Percentiles rank a stretch among this genome's conserved stretches.
Conservation (phyloP, 106 monocot genomes). For the Cymbidium sinense region DNA sequence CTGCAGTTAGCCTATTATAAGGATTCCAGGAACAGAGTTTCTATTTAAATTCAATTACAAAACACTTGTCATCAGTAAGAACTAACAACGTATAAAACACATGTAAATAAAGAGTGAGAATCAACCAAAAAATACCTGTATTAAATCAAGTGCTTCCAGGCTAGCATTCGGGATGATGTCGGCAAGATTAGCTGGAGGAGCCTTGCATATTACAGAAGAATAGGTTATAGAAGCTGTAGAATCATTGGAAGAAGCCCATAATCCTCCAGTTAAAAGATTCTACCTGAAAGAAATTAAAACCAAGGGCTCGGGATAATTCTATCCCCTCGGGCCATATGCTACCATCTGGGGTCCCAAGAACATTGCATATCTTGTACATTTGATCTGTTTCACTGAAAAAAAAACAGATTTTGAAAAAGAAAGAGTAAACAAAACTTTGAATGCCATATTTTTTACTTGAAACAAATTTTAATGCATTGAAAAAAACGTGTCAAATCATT, state of each 20-base stretch:
- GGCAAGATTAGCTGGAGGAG: slow-evolving; percentile 44
- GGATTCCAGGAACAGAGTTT: slow-evolving; percentile 88
- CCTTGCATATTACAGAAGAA: slow-evolving; percentile 24
- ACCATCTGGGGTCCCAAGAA: slow-evolving; percentile 73
- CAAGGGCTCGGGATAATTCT: slow-evolving; percentile 29
- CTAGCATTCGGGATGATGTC: slow-evolving; percentile 75
- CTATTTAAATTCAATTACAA: slow-evolving; percentile 13
- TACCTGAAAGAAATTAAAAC: slow-evolving; percentile 67
- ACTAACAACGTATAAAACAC: neutral
- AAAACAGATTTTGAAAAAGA: neutral
- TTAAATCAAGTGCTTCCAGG: slow-evolving; percentile 75
- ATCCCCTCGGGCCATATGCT: slow-evolving; percentile 64
- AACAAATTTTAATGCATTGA: neutral
- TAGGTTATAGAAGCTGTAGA: neutral
- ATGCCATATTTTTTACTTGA: neutral
- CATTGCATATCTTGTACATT: slow-evolving; percentile 69
- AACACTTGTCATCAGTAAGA: neutral
- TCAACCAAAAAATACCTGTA: slow-evolving; percentile 32
- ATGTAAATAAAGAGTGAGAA: neutral
- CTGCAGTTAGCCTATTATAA: slow-evolving; percentile 64
- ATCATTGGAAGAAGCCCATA: neutral
- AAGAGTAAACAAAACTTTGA: neutral
- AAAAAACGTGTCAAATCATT: neutral
- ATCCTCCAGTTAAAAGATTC: neutral
- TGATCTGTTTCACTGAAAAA: slow-evolving; percentile 80